phyloP scores from a whole-genome alignment of 1,284 basidiomycete species.

The Malassezia brasiliensis region DNA sequence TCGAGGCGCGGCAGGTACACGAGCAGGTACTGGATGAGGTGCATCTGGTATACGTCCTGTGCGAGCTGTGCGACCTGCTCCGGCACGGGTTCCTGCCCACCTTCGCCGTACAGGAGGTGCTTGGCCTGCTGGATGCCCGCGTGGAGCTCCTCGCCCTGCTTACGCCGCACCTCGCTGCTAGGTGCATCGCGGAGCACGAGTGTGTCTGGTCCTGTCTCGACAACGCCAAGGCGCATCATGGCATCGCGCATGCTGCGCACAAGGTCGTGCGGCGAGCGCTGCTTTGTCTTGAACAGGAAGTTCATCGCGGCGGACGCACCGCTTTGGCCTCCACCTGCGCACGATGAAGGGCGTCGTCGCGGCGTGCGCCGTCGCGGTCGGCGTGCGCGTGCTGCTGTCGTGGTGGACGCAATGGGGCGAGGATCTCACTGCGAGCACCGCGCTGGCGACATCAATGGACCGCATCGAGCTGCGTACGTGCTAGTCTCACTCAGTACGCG shows the following conservation, averaged over 20 bases:
- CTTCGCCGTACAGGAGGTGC: constrained; percentile 72
- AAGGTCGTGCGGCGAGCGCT: constrained; percentile 39
- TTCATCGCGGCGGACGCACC: constrained; percentile 28
- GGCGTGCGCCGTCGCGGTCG: neutral
- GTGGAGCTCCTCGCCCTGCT: constrained; percentile 63
- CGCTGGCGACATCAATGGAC: constrained; percentile 11
- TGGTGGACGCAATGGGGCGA: constrained; percentile 15
- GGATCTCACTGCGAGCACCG: neutral
- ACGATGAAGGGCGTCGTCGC: neutral
- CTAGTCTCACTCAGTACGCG: constrained; percentile 7
- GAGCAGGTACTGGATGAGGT: constrained; percentile 73
- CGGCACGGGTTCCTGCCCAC: constrained; percentile 63
- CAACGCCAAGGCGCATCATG: constrained; percentile 28
- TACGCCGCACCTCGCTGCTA: constrained; percentile 5
- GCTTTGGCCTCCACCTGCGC: neutral
- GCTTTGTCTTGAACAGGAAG: constrained; percentile 45
- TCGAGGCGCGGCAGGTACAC: constrained; percentile 75
- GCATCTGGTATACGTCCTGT: constrained; percentile 85
- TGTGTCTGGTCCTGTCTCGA: constrained; percentile 6
- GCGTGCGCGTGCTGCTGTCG: constrained; percentile 3
- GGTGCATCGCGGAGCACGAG: constrained; percentile 9
- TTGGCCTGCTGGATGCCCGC: constrained; percentile 82
- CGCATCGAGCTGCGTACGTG: constrained; percentile 9
- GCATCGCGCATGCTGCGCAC: constrained; percentile 36
- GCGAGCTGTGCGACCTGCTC: constrained; percentile 60